Base-by-base conservation (phyloP, 2,329 filamentous ascomycete species). In the Fusarium gaditjirri region DNA sequence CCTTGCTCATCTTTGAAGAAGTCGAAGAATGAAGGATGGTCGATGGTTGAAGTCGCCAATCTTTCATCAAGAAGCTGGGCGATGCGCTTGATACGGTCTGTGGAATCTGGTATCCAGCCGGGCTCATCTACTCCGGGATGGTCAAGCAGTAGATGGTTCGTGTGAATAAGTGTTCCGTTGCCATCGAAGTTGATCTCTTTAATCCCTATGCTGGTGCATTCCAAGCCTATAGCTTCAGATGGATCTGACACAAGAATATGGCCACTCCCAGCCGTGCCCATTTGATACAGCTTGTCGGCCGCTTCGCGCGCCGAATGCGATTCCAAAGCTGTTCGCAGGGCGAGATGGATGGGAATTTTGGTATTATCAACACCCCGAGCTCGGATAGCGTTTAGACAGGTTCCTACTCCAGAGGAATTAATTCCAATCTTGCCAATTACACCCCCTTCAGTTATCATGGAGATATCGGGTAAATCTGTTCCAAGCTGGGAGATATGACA, bases 391-490 rank as follows among this genome's bases (percentile, higher is more conserved):
- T 92, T 92, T 13, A 92, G 81, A 46, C 86, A 87, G 1, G 86
- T 86, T 0, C 89, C 90, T 0, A 92, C 88, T 1, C 89, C 88
- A 0, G 78, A 75, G 21, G 80, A 81, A 74, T 92, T 92, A 71
- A 92, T 82, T 0, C 90, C 90, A 27, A 92, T 91, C 78, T 92
- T 92, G 19, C 89, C 90, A 38, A 92, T 85, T 27, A 91, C 84
- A 19, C 89, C 89, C 0, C 85, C 84, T 55, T 91, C 89, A 0
- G 88, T 90, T 27, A 90, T 81, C 81, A 88, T 89, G 21, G 85
- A 78, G 62, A 90, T 85, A 3, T 80, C 80, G 0, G 87, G 87
- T 33, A 84, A 21, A 7, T 57, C 63, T 4, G 49, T 84, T 11
- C 68, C 74, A 2, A 76, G 68, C 52, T 85, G 84, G 2, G 78